These are phyloP conservation scores for Penicillium mononematosum DNA, from an alignment of 495 filamentous ascomycete genomes.

Conservation along the genomic window DNA sequence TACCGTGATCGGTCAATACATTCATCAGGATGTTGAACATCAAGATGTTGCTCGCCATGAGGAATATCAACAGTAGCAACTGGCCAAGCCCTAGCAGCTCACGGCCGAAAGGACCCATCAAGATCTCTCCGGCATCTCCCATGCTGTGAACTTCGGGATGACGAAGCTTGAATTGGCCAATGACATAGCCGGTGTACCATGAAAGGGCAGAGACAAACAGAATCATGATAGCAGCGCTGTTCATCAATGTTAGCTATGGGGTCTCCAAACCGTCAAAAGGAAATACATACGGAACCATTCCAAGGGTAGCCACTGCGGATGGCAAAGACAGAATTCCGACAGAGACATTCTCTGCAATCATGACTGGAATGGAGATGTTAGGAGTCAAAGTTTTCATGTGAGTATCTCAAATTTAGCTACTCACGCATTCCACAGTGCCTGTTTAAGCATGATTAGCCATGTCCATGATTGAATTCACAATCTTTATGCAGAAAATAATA, in stretches of 20 bases:
- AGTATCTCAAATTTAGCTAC: conserved; percentile 8
- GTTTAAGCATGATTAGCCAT: conserved; percentile 13
- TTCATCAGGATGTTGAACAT: conserved; percentile 66
- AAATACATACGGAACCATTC: conserved; percentile 51
- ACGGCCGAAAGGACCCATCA: conserved; percentile 62
- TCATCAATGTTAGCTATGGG: conserved; percentile 6
- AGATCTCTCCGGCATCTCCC: conserved; percentile 65
- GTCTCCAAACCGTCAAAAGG: neutral
- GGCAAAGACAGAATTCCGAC: conserved; percentile 66
- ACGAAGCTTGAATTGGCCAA: conserved; percentile 38
- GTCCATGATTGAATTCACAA: conserved; percentile 2
- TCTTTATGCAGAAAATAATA: neutral
- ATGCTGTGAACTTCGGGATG: conserved; percentile 60
- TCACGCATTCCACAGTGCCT: conserved; percentile 41
- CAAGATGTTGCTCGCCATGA: conserved; percentile 70
- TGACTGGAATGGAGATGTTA: conserved; percentile 34
- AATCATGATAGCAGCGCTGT: conserved; percentile 52
- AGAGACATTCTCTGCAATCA: conserved; percentile 68
- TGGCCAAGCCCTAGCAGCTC: conserved; percentile 63
- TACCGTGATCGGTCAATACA: conserved; percentile 58
- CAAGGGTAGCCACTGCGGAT: conserved; percentile 59
- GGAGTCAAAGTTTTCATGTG: neutral
- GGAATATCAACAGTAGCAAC: conserved; percentile 65
- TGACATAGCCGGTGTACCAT: conserved; percentile 46
- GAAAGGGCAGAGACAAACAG: conserved; percentile 63